phyloP scores from a whole-genome alignment of 2,329 filamentous ascomycete species.

The Venturia pyrina region DNA sequence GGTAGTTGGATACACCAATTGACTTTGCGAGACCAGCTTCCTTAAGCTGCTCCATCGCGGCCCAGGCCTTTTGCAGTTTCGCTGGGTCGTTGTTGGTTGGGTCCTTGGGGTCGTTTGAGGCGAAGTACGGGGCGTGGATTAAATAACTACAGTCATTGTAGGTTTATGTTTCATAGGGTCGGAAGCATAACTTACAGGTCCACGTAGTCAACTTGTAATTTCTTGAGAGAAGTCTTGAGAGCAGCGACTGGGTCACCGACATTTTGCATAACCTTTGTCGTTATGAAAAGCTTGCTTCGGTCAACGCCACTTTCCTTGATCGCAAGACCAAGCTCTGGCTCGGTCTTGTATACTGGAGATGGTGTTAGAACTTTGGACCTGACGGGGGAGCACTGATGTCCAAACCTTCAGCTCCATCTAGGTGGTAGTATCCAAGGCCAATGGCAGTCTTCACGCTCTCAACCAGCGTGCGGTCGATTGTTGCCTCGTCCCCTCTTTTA shows the following conservation, averaged over 20 bases:
- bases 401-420: conserved; percentile 63
- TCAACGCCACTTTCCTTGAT: conserved; percentile 36
- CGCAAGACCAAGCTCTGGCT: conserved; percentile 38
- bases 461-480: conserved; percentile 47
- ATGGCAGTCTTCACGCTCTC: conserved; percentile 53
- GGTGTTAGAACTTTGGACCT: not conserved
- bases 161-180: not conserved
- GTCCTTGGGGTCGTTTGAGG: conserved; percentile 34
- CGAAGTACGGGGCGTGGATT: conserved; percentile 51
- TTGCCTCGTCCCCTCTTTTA: conserved; percentile 35
- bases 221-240: conserved; percentile 46
- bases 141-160: conserved; percentile 39
- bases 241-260: conserved; percentile 46
- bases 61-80: conserved; percentile 49
- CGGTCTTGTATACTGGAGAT: conserved; percentile 38
- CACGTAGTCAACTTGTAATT: conserved; percentile 50
- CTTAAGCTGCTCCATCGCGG: conserved; percentile 49
- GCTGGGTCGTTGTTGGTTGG: conserved; percentile 23
- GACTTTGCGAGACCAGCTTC: conserved; percentile 47
- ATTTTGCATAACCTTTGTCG: conserved; percentile 47
- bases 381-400: not conserved
- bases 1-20: conserved; percentile 55
- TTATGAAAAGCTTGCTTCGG: conserved; percentile 39
- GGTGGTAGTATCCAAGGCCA: conserved; percentile 57
- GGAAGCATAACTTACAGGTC: conserved; percentile 40